A percentile compares a stretch with the other conserved stretches of the same genome.
Evolutionary conservation across 257 asterid species (phyloP).

Genomic region (Rubia yunnanensis): DNA sequence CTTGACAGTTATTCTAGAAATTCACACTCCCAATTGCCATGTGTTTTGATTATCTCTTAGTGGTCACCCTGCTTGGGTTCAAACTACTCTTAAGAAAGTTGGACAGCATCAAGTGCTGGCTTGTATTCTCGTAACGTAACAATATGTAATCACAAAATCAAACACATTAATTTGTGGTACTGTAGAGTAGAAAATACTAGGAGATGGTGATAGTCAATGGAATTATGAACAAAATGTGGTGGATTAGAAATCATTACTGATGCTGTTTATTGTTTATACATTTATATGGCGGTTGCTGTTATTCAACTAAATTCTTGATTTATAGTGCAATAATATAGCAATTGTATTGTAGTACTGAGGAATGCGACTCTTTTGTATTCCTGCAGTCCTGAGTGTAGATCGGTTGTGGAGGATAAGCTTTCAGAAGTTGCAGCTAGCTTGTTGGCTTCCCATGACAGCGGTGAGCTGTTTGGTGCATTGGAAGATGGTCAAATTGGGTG

Average conservation of each 20-base stretch:
- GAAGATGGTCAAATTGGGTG: constrained; percentile 77
- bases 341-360: no score
- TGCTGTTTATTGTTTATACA: neutral
- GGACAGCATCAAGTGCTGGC: no score
- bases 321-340: neutral
- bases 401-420: constrained; percentile 61
- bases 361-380: neutral
- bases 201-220: neutral
- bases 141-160: no score
- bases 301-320: neutral
- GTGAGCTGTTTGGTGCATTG: constrained; percentile 60
- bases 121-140: no score
- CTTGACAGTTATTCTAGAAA: no score
- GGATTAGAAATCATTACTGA: neutral
- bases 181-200: neutral
- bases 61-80: no score
- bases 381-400: constrained; percentile 67
- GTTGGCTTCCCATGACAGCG: constrained; percentile 64
- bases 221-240: neutral
- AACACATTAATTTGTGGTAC: no score
- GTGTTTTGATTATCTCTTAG: no score
- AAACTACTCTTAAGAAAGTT: no score
- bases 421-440: constrained; percentile 69
- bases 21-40: no score
- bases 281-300: neutral